Percentiles rank a stretch among this genome's conserved stretches.
Conservation (phyloP, 345 rosid species). For the Cardiospermum halicacabum region DNA sequence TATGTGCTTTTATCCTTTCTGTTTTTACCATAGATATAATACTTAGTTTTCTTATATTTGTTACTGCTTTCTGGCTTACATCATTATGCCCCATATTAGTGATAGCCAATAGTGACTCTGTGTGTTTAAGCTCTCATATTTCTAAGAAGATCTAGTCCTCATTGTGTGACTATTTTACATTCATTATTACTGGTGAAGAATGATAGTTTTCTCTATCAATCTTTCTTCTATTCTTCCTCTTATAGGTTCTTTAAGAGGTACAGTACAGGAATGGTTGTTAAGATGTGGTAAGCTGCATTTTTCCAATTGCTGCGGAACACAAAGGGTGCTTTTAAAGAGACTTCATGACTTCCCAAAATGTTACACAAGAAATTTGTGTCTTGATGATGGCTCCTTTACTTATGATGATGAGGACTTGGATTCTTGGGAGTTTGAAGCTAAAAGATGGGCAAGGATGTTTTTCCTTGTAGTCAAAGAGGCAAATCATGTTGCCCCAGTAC, state of each 20-base stretch:
- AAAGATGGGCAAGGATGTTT: conserved; percentile 75
- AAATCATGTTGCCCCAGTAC: conserved; percentile 39
- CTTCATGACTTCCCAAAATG: conserved; percentile 53
- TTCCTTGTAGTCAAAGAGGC: conserved; percentile 52
- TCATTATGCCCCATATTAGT: not conserved
- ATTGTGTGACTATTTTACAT: not conserved
- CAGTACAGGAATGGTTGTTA: conserved; percentile 63
- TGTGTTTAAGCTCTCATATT: not conserved
- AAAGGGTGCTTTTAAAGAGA: conserved; percentile 38
- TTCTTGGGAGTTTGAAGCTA: conserved; percentile 81
- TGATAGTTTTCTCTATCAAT: not conserved
- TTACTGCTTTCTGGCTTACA: not conserved
- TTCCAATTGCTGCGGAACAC: conserved; percentile 19
- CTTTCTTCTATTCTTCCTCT: not conserved
- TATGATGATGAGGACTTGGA: conserved; percentile 84
- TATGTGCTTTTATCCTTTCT: not conserved
- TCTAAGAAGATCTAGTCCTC: not conserved
- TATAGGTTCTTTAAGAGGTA: conserved; percentile 47
- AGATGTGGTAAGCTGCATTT: conserved; percentile 27
- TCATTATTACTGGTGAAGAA: not conserved
- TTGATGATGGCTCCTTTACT: conserved; percentile 27
- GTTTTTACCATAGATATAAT: not conserved
- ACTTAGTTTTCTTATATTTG: not conserved
- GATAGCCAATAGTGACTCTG: not conserved
- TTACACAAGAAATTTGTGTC: conserved; percentile 32